Percentiles rank a stretch among this genome's conserved stretches.
phyloP scores from a whole-genome alignment of 2,329 filamentous ascomycete species.

The Tolypocladium paradoxum region DNA sequence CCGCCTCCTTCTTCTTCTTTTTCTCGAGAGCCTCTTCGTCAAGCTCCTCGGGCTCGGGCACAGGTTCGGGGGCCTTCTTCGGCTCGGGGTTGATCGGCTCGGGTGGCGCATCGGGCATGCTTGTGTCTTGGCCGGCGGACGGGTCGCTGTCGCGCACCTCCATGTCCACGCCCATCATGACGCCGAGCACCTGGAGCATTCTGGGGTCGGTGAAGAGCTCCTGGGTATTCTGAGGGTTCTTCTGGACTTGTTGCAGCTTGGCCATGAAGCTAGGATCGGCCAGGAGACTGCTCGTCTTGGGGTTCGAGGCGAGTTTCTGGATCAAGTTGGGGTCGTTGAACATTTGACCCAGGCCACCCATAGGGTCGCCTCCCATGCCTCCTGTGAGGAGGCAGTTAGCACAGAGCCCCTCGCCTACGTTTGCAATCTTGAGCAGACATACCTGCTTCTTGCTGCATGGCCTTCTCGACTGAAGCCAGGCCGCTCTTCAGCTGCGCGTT shows the following conservation, averaged over 20 bases:
- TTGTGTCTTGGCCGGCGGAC: conserved; percentile 43
- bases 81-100: conserved; percentile 30
- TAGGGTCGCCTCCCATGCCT: conserved; percentile 46
- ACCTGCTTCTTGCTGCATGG: conserved; percentile 55
- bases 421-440: conserved; percentile 2
- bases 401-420: not conserved
- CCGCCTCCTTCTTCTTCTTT: conserved; percentile 83
- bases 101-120: conserved; percentile 60
- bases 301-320: conserved; percentile 84
- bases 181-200: conserved; percentile 88
- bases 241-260: conserved; percentile 72
- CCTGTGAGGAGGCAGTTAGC: conserved; percentile 8
- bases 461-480: conserved; percentile 72
- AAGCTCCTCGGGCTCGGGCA: conserved; percentile 53
- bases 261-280: conserved; percentile 80
- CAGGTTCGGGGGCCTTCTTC: conserved; percentile 46
- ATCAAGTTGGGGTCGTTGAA: conserved; percentile 89
- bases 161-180: conserved; percentile 90
- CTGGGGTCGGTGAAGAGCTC: conserved; percentile 80
- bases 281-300: conserved; percentile 77
- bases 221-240: conserved; percentile 69
- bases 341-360: conserved; percentile 74
- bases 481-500: conserved; percentile 92
- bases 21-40: conserved; percentile 78
- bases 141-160: conserved; percentile 31